phyloP scores from a whole-genome alignment of 2,329 filamentous ascomycete species.

The Aureobasidium sp. region DNA sequence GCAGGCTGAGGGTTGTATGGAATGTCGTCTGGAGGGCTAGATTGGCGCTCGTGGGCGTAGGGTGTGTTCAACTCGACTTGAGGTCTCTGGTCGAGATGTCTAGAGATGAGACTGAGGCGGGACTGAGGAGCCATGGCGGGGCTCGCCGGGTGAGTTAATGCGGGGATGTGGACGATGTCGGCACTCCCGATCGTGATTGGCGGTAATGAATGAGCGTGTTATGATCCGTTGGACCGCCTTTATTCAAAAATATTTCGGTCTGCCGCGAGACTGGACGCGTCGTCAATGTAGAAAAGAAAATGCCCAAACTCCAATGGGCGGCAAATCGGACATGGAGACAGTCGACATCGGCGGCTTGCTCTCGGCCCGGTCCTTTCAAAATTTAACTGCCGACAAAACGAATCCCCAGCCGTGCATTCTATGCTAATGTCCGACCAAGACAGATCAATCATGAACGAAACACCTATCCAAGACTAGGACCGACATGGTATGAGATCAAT shows the following conservation, averaged over 20 bases:
- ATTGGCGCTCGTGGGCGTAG: slow-evolving; percentile 50
- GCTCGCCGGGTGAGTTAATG: background rate
- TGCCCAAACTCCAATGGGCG: background rate
- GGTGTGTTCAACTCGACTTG: slow-evolving; percentile 54
- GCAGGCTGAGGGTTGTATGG: slow-evolving; percentile 29
- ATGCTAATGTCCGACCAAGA: background rate
- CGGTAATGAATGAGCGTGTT: background rate
- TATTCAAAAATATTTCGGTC: background rate
- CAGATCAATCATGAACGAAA: background rate
- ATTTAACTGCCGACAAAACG: background rate
- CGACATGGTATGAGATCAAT: background rate
- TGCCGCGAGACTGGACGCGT: background rate
- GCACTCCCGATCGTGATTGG: background rate
- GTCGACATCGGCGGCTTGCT: slow-evolving; percentile 1
- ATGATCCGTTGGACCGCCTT: background rate
- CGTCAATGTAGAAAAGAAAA: background rate
- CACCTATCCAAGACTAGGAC: background rate
- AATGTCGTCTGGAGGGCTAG: slow-evolving; percentile 44
- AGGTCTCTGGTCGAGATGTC: slow-evolving; percentile 49
- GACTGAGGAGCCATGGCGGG: slow-evolving; percentile 17
- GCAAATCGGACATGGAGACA: background rate
- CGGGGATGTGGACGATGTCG: background rate
- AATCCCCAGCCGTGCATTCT: background rate
- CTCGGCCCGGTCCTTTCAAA: background rate
- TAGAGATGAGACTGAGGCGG: slow-evolving; percentile 51